Conservation (phyloP, 352 stramenopile species). For the Globisporangium takayamanum region DNA sequence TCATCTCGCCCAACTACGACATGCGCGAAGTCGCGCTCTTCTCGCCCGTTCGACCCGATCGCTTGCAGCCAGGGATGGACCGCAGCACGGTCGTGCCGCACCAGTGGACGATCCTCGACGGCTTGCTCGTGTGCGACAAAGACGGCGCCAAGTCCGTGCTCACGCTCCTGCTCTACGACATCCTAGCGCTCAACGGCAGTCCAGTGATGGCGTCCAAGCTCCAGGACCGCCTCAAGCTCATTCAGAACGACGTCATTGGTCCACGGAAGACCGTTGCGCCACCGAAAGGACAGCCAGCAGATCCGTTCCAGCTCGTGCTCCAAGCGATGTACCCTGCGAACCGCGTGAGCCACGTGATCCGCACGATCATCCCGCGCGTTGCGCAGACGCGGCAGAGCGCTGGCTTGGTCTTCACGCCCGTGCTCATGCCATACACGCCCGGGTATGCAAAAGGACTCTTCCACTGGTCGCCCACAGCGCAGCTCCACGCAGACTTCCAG, state of each 20-base stretch:
- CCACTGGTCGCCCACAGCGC: constrained; percentile 52
- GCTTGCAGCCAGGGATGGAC: constrained; percentile 66
- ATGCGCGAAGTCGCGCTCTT: constrained; percentile 77
- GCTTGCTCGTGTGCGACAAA: constrained; percentile 76
- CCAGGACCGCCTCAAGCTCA: constrained; percentile 81
- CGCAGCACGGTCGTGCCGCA: constrained; percentile 67
- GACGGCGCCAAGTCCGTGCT: constrained; percentile 63
- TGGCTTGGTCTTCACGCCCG: constrained; percentile 71
- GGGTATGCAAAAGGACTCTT: constrained; percentile 73
- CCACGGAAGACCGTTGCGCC: constrained; percentile 67
- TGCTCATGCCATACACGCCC: constrained; percentile 72
- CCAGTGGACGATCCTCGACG: constrained; percentile 86
- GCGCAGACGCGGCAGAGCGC: constrained; percentile 73
- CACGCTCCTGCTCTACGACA: constrained; percentile 81
- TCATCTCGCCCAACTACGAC: constrained; percentile 81
- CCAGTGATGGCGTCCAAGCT: constrained; percentile 82
- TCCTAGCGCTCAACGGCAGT: constrained; percentile 77
- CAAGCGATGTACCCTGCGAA: constrained; percentile 83
- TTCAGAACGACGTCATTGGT: constrained; percentile 86
- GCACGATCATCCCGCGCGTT: constrained; percentile 64
- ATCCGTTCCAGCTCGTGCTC: constrained; percentile 78
- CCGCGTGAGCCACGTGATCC: constrained; percentile 70
- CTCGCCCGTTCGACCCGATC: constrained; percentile 66
- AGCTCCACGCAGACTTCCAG: constrained; percentile 70
- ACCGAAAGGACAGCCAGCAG: constrained; percentile 69